Conservation (phyloP, 208 protist species). For the Willaertia magna region DNA sequence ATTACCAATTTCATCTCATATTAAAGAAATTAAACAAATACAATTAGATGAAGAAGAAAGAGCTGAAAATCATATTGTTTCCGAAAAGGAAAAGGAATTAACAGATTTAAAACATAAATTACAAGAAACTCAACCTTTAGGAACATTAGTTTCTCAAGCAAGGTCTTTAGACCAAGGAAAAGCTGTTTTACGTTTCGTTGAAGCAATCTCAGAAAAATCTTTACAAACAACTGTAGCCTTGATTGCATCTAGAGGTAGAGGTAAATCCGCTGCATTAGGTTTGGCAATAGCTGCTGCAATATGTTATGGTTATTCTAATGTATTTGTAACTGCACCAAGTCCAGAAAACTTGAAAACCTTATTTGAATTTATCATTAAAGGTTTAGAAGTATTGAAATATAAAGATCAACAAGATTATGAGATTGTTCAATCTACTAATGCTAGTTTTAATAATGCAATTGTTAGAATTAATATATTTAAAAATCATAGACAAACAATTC, state of each 20-base stretch:
- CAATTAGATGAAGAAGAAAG: not conserved
- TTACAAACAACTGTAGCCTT: slow-evolving; percentile 87
- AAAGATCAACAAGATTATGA: slow-evolving; percentile 94
- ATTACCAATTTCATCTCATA: slow-evolving; percentile 78
- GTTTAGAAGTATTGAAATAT: slow-evolving; percentile 84
- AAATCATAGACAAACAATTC: slow-evolving; percentile 92
- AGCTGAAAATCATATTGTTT: not conserved
- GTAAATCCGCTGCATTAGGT: slow-evolving; percentile 87
- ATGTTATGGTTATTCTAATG: slow-evolving; percentile 94
- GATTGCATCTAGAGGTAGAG: slow-evolving; percentile 89
- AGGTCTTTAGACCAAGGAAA: slow-evolving; percentile 91
- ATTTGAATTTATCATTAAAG: slow-evolving; percentile 97
- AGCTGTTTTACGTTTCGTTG: slow-evolving; percentile 88
- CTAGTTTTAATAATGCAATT: slow-evolving; percentile 86
- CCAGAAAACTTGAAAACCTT: slow-evolving; percentile 95
- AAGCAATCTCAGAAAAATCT: slow-evolving; percentile 89
- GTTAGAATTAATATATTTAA: slow-evolving; percentile 93
- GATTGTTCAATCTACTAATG: slow-evolving; percentile 70
- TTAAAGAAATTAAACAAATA: slow-evolving; percentile 32
- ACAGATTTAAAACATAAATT: slow-evolving; percentile 41
- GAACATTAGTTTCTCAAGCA: slow-evolving; percentile 70
- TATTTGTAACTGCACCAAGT: slow-evolving; percentile 95
- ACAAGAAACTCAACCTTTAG: slow-evolving; percentile 51
- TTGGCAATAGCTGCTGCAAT: slow-evolving; percentile 88
- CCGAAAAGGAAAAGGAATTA: slow-evolving; percentile 18